Evolutionary conservation across 352 stramenopile species (phyloP).

Genomic region (Pythium volutum): DNA sequence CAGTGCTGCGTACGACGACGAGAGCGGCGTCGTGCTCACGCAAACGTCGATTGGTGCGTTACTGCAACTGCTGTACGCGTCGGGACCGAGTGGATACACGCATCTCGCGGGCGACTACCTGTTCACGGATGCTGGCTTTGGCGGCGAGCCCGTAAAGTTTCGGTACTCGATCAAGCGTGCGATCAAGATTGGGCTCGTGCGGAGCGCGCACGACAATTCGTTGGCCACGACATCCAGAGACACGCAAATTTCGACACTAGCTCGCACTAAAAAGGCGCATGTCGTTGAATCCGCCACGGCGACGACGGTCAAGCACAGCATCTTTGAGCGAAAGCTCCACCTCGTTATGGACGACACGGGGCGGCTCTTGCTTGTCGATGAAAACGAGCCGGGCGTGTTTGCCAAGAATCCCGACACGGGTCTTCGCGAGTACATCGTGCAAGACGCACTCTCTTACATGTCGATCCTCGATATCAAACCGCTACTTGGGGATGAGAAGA

Average conservation of each 20-base stretch:
- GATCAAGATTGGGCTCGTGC: slow-evolving; percentile 34
- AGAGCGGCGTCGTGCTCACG: slow-evolving; percentile 17
- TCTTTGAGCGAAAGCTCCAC: slow-evolving; percentile 10
- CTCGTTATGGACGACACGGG: slow-evolving; percentile 37
- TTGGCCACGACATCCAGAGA: no score
- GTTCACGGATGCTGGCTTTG: slow-evolving; percentile 41
- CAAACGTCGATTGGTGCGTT: slow-evolving; percentile 42
- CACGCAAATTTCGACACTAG: no score
- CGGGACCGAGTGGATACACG: slow-evolving; percentile 42
- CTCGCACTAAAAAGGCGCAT: no score
- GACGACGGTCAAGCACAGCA: slow-evolving; percentile 15
- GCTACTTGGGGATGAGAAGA: slow-evolving; percentile 46
- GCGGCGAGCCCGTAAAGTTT: slow-evolving; percentile 29
- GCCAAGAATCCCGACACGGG: slow-evolving; percentile 26
- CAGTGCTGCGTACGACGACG: slow-evolving; percentile 21
- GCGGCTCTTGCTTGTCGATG: slow-evolving; percentile 38
- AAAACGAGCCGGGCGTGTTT: slow-evolving; percentile 32
- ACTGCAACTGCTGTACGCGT: slow-evolving; percentile 47
- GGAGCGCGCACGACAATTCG: no score
- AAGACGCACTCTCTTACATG: slow-evolving; percentile 47
- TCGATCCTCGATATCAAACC: slow-evolving; percentile 58
- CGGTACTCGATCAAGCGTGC: slow-evolving; percentile 34
- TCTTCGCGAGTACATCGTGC: slow-evolving; percentile 38
- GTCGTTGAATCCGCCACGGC: no score
- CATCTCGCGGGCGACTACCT: slow-evolving; percentile 48